Conservation (phyloP, 106 monocot genomes). For the Chionographis japonica region DNA sequence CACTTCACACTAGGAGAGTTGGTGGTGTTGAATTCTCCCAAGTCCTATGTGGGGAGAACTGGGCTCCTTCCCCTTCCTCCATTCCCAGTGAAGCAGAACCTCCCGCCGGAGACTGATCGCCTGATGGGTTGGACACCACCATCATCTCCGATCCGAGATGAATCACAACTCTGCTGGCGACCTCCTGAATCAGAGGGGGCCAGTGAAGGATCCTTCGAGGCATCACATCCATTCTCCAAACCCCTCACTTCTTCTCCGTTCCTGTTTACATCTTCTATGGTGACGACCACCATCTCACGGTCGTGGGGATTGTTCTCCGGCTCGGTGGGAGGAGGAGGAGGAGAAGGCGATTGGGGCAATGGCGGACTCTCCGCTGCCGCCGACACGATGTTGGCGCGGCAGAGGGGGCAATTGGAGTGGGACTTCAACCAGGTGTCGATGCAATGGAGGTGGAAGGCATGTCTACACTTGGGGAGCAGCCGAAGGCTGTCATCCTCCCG, state of each 20-base stretch:
- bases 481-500: slow-evolving; percentile 65
- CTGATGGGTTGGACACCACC: slow-evolving; percentile 19
- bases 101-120: slow-evolving; percentile 25
- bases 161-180: background rate
- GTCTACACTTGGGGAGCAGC: slow-evolving; percentile 73
- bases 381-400: slow-evolving; percentile 51
- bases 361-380: background rate
- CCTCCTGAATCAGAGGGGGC: background rate
- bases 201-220: background rate
- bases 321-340: background rate
- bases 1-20: no score
- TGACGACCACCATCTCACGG: background rate
- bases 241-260: background rate
- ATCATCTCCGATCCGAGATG: background rate
- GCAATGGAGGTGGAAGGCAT: slow-evolving; percentile 74
- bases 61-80: slow-evolving; percentile 9
- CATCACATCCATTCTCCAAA: background rate
- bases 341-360: background rate
- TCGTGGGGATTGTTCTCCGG: background rate
- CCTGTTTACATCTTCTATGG: slow-evolving; percentile 1
- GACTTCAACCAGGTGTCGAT: slow-evolving; percentile 83
- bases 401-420: slow-evolving; percentile 85
- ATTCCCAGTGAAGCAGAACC: slow-evolving; percentile 15
- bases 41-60: background rate
- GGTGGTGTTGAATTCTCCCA: no score